These are phyloP conservation scores for Citrus hindsii DNA, from an alignment of 345 rosid species.

Conservation along the genomic window DNA sequence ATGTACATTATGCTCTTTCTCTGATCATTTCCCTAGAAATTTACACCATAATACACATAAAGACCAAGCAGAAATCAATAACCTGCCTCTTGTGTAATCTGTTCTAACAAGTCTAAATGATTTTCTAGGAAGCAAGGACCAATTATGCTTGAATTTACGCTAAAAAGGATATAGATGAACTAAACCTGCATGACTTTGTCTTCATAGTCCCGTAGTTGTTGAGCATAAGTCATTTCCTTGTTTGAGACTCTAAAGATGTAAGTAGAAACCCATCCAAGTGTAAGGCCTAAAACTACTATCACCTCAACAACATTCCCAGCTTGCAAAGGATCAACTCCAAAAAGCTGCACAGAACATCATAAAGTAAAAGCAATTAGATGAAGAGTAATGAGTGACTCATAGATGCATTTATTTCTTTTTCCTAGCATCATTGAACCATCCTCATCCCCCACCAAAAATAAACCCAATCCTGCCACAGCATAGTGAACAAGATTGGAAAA, in stretches of 20 bases:
- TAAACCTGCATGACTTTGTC: slow-evolving; percentile 88
- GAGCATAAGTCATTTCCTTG: slow-evolving; percentile 98
- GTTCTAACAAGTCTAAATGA: not conserved
- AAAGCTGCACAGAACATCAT: slow-evolving; percentile 44
- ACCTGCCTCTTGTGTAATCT: not conserved
- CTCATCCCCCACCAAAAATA: not conserved
- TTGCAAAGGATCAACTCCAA: slow-evolving; percentile 82
- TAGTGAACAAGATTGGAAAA: not conserved
- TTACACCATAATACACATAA: not conserved
- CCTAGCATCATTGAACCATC: not conserved
- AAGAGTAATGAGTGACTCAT: not conserved
- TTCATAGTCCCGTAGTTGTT: slow-evolving; percentile 92
- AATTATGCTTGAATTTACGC: not conserved
- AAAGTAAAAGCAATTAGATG: not conserved
- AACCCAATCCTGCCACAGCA: not conserved
- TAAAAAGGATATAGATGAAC: not conserved
- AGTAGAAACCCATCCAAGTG: slow-evolving; percentile 90
- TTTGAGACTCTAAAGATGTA: slow-evolving; percentile 89
- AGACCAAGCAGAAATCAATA: not conserved
- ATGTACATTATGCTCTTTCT: not conserved
- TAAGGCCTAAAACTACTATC: slow-evolving; percentile 79
- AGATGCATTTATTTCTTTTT: not conserved
- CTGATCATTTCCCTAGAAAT: not conserved
- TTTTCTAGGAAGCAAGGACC: not conserved
- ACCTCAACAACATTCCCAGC: slow-evolving; percentile 92